Evolutionary conservation across 2,329 filamentous ascomycete genomes (phyloP), one percentile per base, ranked within the genome.

Genomic region (Mycosphaerella arachidis): DNA sequence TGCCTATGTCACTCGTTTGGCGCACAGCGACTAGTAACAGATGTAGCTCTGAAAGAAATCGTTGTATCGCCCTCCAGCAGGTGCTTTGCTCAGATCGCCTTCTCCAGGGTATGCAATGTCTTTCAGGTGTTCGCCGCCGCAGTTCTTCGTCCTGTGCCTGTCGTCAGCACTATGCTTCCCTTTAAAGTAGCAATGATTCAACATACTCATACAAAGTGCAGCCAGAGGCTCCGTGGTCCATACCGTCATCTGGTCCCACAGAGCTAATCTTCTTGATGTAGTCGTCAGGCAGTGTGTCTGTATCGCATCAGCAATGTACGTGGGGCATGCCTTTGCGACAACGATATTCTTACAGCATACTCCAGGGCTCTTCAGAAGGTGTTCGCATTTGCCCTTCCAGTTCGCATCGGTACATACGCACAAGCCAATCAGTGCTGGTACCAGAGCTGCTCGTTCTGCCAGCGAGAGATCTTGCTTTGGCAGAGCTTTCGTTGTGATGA

Each of bases 171-270:
- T 2, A 43, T n/a, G 7, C 16, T 4, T n/a, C 13, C 13, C 13
- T 4, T 13, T 3, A 1, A 24, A 20, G n/a, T 52, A 35, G 27
- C 29, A 52, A 4, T 20, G 30, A 18, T 18, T 30, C 20, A 1
- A 65, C 63, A 58, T 48, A 67, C 65, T 57, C 51, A 35, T 54
- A 67, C 7, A 67, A 45, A 2, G 58, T 63, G 43, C 65, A 67
- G 6, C 63, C 65, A 31, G 63, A 63, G 7, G 56, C 58, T 18
- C 53, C 56, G 29, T 48, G 43, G 37, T 64, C 60, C n/a, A 7
- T 48, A 3, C 18, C n/a, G 8, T 53, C 27, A n/a, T 58, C 59
- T 8, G 65, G 63, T 18, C 63, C 63, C 3, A 63, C 50, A 6
- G 63, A 57, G 46, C 53, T 61, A 37, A 65, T 55, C 16, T 61